phyloP scores from a whole-genome alignment of 164 flowering plant genomes.

The Cinnamomum micranthum region DNA sequence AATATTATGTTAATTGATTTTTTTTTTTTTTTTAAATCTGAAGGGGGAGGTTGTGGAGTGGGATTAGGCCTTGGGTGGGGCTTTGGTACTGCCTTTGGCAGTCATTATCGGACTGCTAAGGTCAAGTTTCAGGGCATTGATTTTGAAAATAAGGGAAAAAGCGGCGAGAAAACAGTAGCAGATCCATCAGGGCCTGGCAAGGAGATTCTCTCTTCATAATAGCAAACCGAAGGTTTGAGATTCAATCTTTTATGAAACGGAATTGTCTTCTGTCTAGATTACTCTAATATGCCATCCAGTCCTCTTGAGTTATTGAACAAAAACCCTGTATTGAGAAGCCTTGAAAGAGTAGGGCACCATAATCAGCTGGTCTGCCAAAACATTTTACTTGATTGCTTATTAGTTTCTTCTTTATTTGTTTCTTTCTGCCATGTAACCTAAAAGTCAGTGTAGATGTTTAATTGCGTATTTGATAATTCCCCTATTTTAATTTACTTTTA shows the following conservation, averaged over 20 bases:
- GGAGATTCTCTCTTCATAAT: conserved; percentile 17
- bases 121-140: conserved; percentile 62
- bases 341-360: no score
- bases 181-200: conserved; percentile 16
- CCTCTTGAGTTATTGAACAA: no score
- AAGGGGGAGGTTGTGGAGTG: conserved; percentile 95
- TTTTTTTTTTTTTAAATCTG: conserved; percentile 9
- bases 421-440: no score
- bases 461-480: no score
- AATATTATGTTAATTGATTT: neutral
- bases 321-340: no score
- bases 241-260: neutral
- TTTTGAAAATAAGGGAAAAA: conserved; percentile 23
- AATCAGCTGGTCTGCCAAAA: no score
- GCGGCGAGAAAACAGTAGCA: conserved; percentile 11
- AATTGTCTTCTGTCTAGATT: neutral
- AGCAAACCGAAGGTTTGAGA: neutral
- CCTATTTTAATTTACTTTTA: no score
- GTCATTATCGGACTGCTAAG: conserved; percentile 60
- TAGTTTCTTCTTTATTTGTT: no score
- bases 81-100: conserved; percentile 82
- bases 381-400: no score
- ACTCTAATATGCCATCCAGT: neutral
- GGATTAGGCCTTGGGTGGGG: conserved; percentile 99
- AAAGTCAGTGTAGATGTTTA: no score